These are phyloP conservation scores for Coniochaeta sp. DNA, from an alignment of 2,329 filamentous ascomycete genomes.

Conservation along the genomic window DNA sequence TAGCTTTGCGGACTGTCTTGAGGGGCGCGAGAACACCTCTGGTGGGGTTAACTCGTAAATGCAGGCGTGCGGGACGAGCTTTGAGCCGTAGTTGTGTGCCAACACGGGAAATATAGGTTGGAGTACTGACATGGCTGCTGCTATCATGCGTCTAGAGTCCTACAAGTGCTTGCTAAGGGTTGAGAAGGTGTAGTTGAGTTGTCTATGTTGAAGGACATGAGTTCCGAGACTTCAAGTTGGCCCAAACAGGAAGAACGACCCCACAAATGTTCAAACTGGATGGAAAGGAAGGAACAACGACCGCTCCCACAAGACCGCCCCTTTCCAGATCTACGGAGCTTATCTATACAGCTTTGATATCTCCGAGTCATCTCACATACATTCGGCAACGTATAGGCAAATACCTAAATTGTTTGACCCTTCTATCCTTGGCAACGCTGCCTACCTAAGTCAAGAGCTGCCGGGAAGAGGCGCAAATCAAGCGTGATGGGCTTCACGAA, in stretches of 20 bases:
- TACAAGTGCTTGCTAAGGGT: neutral
- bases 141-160: neutral
- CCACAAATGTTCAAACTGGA: too few relatives aligned
- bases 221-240: too few relatives aligned
- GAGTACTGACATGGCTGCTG: conserved; percentile 8
- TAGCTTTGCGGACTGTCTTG: conserved; percentile 24
- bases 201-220: too few relatives aligned
- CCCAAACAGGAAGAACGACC: neutral
- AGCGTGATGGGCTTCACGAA: neutral
- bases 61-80: conserved; percentile 21
- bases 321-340: neutral
- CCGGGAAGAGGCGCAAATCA: neutral
- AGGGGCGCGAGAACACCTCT: neutral
- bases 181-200: neutral
- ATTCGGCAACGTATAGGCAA: too few relatives aligned
- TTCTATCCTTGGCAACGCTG: neutral
- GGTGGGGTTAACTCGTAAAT: conserved; percentile 35
- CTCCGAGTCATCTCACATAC: too few relatives aligned
- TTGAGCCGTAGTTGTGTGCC: conserved; percentile 37
- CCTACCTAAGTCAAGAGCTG: neutral
- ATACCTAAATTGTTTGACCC: too few relatives aligned
- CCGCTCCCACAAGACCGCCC: neutral
- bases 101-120: conserved; percentile 30
- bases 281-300: neutral
- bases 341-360: neutral